Base-by-base conservation (phyloP, 305 asterid species). In the Ruellia speciosa region DNA sequence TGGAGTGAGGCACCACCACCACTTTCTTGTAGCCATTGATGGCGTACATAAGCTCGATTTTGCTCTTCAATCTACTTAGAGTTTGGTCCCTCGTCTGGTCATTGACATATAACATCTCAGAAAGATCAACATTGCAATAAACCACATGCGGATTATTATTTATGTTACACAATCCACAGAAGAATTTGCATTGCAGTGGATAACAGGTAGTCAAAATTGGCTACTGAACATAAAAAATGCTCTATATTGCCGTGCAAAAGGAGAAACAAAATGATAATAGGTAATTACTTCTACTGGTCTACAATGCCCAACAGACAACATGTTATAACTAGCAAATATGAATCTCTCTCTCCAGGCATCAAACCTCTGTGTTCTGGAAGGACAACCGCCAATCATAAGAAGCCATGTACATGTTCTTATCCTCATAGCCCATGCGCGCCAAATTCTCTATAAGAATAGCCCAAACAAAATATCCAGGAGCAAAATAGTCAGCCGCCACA, bases 1-100 rank as follows among this genome's bases (percentile, higher is more conserved):
- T 92, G 6, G 99, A 88, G 74, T 92, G 99, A 18, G 96, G 99
- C 69, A 92, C 97, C 67, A 92, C 93, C 72, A 92, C 96, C 79
- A 88, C 99, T 71, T 84, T 92, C 69, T 75, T 84, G 49, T 75
- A 12, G n/a, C 90, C 94, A 16, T 82, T 92, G 4, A 87, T 76
- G 40, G 69, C 68, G 16, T 84, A 84, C 96, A 92, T 81, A 10
- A 80, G 84, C 90, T 92, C 95, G 40, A 92, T 88, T 67, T 79
- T 84, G 78, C 90, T 92, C 90, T 88, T 92, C 79, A 92, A 73
- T 70, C 86, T 81, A 72, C 94, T 88, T 9, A 88, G 69, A 7
- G 87, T 43, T 66, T 82, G 96, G 66, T 92, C 99, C 67, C 97
- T 82, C 37, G 68, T 49, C 96, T 90, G 80, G 45, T 12, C 13